These are phyloP conservation scores for Adiantum capillusveneris DNA, from an alignment of 75 land plant species.

Conservation along the genomic window DNA sequence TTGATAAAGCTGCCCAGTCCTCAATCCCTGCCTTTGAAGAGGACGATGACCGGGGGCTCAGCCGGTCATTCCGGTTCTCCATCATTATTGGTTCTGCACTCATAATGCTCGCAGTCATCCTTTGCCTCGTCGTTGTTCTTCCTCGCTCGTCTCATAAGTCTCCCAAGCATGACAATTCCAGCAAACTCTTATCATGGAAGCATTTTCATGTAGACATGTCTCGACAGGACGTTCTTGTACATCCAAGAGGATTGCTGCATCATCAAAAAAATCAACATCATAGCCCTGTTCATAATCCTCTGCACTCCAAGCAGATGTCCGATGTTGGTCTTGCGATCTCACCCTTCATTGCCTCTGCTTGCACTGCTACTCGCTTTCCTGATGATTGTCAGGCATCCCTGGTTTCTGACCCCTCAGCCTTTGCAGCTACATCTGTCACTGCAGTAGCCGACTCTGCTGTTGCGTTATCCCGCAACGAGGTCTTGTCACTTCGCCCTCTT, in stretches of 20 bases:
- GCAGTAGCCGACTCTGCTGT: constrained; percentile 6
- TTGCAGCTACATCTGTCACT: constrained; percentile 15
- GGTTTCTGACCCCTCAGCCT: constrained; percentile 12
- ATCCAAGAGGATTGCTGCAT: too few species aligned
- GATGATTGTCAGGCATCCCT: constrained; percentile 21
- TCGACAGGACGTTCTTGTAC: too few species aligned
- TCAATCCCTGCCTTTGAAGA: neutral
- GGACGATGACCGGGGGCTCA: constrained; percentile 12
- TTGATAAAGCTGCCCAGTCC: neutral
- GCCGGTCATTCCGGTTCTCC: constrained; percentile 8
- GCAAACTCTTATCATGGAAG: neutral
- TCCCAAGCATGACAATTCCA: neutral
- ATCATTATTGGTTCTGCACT: constrained; percentile 6
- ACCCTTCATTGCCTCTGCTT: neutral
- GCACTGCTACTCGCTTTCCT: constrained; percentile 16
- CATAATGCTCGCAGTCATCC: constrained; percentile 11
- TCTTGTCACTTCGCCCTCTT: constrained; percentile 23
- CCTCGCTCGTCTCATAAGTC: neutral
- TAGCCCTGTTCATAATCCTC: too few species aligned
- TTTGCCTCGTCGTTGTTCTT: constrained; percentile 7
- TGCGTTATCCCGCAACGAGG: neutral
- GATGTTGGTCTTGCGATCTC: neutral
- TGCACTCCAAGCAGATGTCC: too few species aligned
- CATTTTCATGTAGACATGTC: neutral
- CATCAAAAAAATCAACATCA: too few species aligned